Conservation (phyloP, 1,139 yeast species). For the Candida freyschussii region DNA sequence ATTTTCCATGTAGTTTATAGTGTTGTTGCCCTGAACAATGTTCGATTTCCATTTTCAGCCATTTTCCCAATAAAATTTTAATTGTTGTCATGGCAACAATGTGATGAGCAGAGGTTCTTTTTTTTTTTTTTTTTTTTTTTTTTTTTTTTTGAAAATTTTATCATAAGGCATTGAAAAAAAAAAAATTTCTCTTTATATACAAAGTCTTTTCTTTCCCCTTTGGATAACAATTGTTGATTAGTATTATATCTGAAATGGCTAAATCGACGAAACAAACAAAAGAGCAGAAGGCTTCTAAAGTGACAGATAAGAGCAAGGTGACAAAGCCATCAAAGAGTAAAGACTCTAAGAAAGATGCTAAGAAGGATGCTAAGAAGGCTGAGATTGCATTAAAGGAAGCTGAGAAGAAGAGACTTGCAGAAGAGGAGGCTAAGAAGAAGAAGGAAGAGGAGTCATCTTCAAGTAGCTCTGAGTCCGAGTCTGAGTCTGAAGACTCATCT, state of each 20-base stretch:
- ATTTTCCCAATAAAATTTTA: too few relatives aligned
- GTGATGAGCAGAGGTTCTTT: constrained; percentile 17
- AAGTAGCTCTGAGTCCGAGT: constrained; percentile 19
- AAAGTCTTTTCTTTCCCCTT: too few relatives aligned
- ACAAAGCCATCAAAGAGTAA: constrained; percentile 28
- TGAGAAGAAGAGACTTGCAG: constrained; percentile 29
- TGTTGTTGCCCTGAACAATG: too few relatives aligned
- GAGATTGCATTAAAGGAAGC: constrained; percentile 30
- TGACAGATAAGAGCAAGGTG: constrained; percentile 21
- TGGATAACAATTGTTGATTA: too few relatives aligned
- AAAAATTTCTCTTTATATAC: too few relatives aligned
- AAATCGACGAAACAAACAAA: constrained; percentile 19
- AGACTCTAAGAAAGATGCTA: constrained; percentile 26
- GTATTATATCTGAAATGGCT: too few relatives aligned
- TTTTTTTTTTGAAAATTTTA: too few relatives aligned
- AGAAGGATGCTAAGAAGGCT: constrained; percentile 33
- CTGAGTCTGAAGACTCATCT: constrained; percentile 7
- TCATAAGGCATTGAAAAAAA: too few relatives aligned
- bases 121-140: too few relatives aligned
- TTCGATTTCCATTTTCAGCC: too few relatives aligned
- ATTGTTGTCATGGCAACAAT: constrained; percentile 13
- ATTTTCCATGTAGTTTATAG: too few relatives aligned
- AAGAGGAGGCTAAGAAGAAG: constrained; percentile 25
- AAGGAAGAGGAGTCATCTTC: constrained; percentile 19
- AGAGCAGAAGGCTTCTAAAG: constrained; percentile 23